These are phyloP conservation scores for Tillandsia fasciculata DNA, from an alignment of 176 grass and related monocot genomes.

Conservation along the genomic window DNA sequence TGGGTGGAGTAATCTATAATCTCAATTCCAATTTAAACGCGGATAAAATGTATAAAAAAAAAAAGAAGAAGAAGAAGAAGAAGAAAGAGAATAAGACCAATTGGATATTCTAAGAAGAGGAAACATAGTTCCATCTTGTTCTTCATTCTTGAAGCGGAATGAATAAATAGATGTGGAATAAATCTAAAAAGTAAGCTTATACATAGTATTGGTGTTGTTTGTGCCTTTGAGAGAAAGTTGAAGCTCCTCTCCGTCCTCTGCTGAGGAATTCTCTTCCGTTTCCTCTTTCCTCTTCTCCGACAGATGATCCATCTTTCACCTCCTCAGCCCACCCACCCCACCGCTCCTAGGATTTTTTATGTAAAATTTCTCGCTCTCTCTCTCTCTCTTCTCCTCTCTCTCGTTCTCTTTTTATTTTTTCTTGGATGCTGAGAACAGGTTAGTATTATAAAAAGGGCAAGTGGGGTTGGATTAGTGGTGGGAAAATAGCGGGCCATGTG, in stretches of 20 bases:
- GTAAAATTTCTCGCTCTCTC: not conserved
- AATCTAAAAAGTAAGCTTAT: not conserved
- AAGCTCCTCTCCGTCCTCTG: not conserved
- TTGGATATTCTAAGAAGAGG: not conserved
- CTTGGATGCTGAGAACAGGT: not conserved
- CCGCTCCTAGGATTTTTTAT: not conserved
- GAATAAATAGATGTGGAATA: not conserved
- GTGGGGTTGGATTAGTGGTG: not conserved
- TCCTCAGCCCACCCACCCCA: not conserved
- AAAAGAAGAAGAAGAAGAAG: too few relatives aligned
- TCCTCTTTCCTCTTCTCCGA: not conserved
- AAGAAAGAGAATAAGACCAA: too few relatives aligned
- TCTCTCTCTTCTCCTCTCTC: not conserved
- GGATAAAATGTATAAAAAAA: not conserved
- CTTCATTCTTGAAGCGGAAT: not conserved
- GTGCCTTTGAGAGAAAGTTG: not conserved
- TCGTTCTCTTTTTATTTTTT: not conserved
- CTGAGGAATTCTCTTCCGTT: not conserved
- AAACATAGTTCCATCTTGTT: not conserved
- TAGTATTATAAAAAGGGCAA: not conserved
- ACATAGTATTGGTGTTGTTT: not conserved
- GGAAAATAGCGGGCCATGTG: not conserved
- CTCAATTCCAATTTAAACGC: not conserved
- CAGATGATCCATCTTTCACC: not conserved
- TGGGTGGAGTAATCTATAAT: not conserved